Percentiles rank a stretch among this genome's conserved stretches.
Evolutionary conservation across 225 moss, liverwort and hornwort genomes (phyloP).

Genomic region (Marchantia paleacea): DNA sequence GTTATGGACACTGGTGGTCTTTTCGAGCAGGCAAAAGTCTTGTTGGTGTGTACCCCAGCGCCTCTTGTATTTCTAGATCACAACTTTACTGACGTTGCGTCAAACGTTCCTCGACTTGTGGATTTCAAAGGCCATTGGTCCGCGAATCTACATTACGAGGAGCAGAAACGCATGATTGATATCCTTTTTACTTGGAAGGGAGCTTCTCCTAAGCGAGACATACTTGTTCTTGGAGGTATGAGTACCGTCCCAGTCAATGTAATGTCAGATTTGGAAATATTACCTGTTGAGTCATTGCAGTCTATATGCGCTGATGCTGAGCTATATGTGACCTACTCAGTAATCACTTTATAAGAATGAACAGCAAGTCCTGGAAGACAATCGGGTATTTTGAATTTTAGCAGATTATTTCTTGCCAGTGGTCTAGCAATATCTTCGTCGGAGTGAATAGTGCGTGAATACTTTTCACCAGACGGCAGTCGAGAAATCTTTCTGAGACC

Average conservation of each 20-base stretch:
- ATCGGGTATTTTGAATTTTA: too few relatives aligned
- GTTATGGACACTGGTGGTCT: slow-evolving; percentile 50
- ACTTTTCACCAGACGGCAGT: background rate
- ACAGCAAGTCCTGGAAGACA: background rate
- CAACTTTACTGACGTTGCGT: slow-evolving; percentile 53
- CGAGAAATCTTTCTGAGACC: background rate
- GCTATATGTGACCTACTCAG: background rate
- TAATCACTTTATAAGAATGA: background rate
- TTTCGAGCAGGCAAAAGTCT: slow-evolving; percentile 53
- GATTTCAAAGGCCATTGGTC: slow-evolving; percentile 99
- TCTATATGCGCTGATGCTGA: background rate
- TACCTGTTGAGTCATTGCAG: background rate
- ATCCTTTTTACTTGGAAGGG: slow-evolving; percentile 57
- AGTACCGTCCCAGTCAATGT: background rate
- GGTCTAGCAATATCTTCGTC: background rate
- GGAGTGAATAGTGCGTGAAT: background rate
- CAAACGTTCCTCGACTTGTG: slow-evolving; percentile 59
- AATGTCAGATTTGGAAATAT: background rate
- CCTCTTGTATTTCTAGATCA: slow-evolving; percentile 88
- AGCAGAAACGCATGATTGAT: slow-evolving; percentile 73
- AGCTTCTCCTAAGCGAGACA: slow-evolving; percentile 47
- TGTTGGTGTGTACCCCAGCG: slow-evolving; percentile 82
- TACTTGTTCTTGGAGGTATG: slow-evolving; percentile 88
- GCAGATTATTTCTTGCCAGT: too few relatives aligned
- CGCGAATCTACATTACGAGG: slow-evolving; percentile 59